Percentiles rank a stretch among this genome's conserved stretches.
Evolutionary conservation across 1,284 basidiomycete genomes (phyloP).

Genomic region (Naganishia albida): DNA sequence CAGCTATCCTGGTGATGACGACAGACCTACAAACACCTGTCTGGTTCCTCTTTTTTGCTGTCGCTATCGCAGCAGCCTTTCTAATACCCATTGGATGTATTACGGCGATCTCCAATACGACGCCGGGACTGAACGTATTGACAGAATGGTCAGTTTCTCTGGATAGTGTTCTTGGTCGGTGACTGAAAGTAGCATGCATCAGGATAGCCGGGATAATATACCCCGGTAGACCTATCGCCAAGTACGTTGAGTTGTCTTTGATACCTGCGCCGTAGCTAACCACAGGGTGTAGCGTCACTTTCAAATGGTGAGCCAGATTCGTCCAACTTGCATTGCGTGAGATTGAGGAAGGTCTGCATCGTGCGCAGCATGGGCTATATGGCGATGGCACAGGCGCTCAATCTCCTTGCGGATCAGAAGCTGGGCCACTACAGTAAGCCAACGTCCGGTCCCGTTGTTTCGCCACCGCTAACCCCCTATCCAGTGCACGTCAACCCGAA

Average conservation of each 20-base stretch:
- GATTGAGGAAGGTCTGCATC: neutral
- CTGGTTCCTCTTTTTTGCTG: conserved; percentile 56
- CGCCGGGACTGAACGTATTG: conserved; percentile 56
- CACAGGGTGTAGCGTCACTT: conserved; percentile 44
- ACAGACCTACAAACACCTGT: conserved; percentile 57
- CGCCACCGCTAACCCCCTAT: neutral
- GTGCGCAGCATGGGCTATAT: conserved; percentile 45
- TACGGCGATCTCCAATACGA: conserved; percentile 57
- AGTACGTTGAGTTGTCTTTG: conserved; percentile 40
- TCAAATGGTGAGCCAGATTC: conserved; percentile 46
- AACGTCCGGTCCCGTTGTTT: neutral
- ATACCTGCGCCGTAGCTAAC: neutral
- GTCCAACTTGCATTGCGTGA: neutral
- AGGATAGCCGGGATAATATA: conserved; percentile 57
- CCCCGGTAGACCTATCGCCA: conserved; percentile 59
- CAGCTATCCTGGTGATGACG: conserved; percentile 54
- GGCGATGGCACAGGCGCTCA: conserved; percentile 54
- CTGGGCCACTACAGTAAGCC: conserved; percentile 50
- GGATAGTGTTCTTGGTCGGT: neutral
- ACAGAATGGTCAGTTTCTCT: conserved; percentile 53
- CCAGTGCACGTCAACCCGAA: conserved; percentile 33
- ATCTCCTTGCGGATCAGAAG: conserved; percentile 57
- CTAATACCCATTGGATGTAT: conserved; percentile 56
- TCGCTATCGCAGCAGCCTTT: conserved; percentile 54
- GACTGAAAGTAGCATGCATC: conserved; percentile 3